Evolutionary conservation across 2,329 filamentous ascomycete genomes (phyloP).

Genomic region (Diaporthe eres): DNA sequence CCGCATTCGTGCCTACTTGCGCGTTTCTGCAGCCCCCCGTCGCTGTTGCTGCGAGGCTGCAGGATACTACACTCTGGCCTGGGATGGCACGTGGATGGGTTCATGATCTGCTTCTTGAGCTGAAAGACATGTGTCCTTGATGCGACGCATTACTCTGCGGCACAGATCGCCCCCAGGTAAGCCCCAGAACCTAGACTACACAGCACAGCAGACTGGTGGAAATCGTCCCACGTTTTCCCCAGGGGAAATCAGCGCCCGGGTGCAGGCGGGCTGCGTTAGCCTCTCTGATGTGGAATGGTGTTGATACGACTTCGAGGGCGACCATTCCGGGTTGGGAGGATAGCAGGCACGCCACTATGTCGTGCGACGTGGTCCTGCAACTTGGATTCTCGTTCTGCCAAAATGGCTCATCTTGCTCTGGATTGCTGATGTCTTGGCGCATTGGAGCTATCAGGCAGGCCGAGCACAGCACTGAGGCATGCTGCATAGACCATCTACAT

Average conservation of each 20-base stretch:
- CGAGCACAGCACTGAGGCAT: background rate
- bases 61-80: conserved; percentile 2
- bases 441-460: background rate
- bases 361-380: conserved; percentile 1
- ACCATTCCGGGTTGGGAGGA: conserved; percentile 9
- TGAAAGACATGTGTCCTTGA: conserved; percentile 6
- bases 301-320: conserved; percentile 3
- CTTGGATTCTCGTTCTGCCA: conserved; percentile 9
- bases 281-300: conserved; percentile 28
- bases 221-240: conserved; percentile 4
- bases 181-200: background rate
- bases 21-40: conserved; percentile 4
- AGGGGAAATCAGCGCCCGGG: background rate
- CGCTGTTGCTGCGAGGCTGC: conserved; percentile 20
- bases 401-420: conserved; percentile 28
- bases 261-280: conserved; percentile 24
- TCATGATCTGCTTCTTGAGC: background rate
- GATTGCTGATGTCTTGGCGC: conserved; percentile 28
- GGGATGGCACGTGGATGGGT: conserved; percentile 5
- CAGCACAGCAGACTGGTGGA: background rate
- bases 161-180: background rate
- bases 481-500: conserved; percentile 1
- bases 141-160: conserved; percentile 3
- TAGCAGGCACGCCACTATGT: conserved; percentile 1
- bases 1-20: background rate